These are phyloP conservation scores for Chondrus crispus DNA, from an alignment of 23 red algal genomes.

Conservation along the genomic window DNA sequence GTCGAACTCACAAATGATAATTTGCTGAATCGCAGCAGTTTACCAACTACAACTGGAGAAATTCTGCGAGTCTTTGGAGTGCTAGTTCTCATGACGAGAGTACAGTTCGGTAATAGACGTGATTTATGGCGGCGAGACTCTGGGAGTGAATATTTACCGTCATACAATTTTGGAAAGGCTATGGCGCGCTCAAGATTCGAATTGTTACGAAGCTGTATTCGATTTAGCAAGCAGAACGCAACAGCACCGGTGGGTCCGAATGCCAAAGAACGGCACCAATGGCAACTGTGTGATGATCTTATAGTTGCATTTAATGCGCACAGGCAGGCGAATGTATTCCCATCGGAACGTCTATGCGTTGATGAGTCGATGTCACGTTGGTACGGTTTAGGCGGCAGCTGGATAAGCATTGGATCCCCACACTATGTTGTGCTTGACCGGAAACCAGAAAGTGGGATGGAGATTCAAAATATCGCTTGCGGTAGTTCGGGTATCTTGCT, in stretches of 20 bases:
- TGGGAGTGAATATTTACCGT: background rate
- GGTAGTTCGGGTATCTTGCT: background rate
- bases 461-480: background rate
- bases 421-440: background rate
- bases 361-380: slow-evolving; percentile 18
- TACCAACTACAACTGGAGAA: background rate
- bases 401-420: background rate
- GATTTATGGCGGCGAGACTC: background rate
- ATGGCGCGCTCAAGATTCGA: background rate
- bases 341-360: background rate
- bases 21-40: background rate
- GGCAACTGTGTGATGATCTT: too few species aligned
- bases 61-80: background rate
- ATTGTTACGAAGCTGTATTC: background rate
- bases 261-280: too few species aligned
- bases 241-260: too few species aligned
- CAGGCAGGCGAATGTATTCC: background rate
- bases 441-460: slow-evolving; percentile 32
- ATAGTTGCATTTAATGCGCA: background rate
- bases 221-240: background rate
- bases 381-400: slow-evolving; percentile 5
- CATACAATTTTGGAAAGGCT: background rate
- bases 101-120: background rate
- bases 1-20: background rate
- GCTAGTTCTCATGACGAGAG: background rate